Percentiles rank a stretch among this genome's conserved stretches.
Evolutionary conservation across 768 basidiomycete genomes (phyloP).

Genomic region (Phanerodontia chrysosporium): DNA sequence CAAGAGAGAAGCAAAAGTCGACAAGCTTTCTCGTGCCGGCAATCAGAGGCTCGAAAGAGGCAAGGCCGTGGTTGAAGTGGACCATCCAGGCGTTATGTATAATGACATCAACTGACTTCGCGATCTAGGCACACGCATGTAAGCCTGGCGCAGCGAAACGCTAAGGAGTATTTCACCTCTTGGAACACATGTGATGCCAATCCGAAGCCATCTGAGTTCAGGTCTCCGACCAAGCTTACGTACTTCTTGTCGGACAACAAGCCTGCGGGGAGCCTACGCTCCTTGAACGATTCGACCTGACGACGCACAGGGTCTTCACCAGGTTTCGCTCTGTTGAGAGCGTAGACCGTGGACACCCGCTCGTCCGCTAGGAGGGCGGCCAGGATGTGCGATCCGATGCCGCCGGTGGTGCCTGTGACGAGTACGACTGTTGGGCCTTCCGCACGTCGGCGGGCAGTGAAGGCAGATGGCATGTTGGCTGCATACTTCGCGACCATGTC

Average conservation of each 20-base stretch:
- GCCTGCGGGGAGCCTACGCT: conserved; percentile 1
- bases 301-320: background rate
- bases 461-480: background rate
- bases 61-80: conserved; percentile 31
- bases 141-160: background rate
- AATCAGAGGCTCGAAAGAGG: conserved; percentile 26
- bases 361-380: conserved; percentile 1
- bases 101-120: background rate
- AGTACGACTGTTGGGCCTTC: background rate
- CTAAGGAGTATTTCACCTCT: conserved; percentile 1
- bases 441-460: background rate
- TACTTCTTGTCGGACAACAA: background rate
- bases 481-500: conserved; percentile 1
- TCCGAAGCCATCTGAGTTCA: background rate
- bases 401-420: conserved; percentile 8
- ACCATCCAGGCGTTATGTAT: conserved; percentile 33
- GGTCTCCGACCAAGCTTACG: background rate
- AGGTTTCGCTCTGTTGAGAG: conserved; percentile 2
- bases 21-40: conserved; percentile 30
- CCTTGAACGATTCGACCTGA: background rate
- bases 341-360: conserved; percentile 1
- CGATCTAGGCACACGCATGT: background rate
- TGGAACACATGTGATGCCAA: background rate
- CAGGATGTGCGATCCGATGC: conserved; percentile 6
- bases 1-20: conserved; percentile 26